Conservation (phyloP, 768 basidiomycete genomes). For the Cubamyces lactineus region DNA sequence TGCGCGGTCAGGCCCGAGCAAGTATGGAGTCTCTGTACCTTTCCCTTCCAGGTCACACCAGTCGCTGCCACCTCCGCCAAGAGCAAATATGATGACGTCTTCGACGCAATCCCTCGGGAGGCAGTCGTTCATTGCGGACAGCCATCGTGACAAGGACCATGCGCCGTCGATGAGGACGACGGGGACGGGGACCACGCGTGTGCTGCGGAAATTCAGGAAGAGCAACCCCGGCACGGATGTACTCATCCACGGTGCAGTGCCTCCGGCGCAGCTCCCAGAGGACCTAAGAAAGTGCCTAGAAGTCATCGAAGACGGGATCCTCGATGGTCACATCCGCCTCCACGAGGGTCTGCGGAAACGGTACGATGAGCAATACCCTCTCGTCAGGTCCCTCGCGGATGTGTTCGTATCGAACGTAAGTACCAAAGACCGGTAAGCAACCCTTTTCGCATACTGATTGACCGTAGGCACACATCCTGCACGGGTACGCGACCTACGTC, state of each 20-base stretch:
- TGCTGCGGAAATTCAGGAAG: slow-evolving; percentile 72
- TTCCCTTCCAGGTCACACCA: slow-evolving; percentile 83
- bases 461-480: slow-evolving; percentile 84
- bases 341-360: slow-evolving; percentile 84
- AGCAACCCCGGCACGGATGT: slow-evolving; percentile 51
- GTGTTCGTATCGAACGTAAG: slow-evolving; percentile 94
- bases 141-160: slow-evolving; percentile 42
- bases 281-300: slow-evolving; percentile 86
- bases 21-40: slow-evolving; percentile 56
- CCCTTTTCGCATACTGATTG: slow-evolving; percentile 23
- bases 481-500: slow-evolving; percentile 93
- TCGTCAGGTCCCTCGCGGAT: slow-evolving; percentile 90
- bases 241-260: slow-evolving; percentile 53
- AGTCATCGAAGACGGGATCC: slow-evolving; percentile 82
- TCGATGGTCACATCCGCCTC: slow-evolving; percentile 87
- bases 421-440: slow-evolving; percentile 24
- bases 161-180: slow-evolving; percentile 44
- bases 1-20: slow-evolving; percentile 45
- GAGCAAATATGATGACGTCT: slow-evolving; percentile 51
- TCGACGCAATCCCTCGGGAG: slow-evolving; percentile 80
- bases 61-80: slow-evolving; percentile 70
- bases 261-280: slow-evolving; percentile 83
- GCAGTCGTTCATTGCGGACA: slow-evolving; percentile 58
- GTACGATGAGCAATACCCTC: slow-evolving; percentile 94
- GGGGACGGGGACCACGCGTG: slow-evolving; percentile 38